A percentile compares a stretch with the other conserved stretches of the same genome.
Conservation (phyloP, 2,329 filamentous ascomycete species). For the Plectosphaerella plurivora region DNA sequence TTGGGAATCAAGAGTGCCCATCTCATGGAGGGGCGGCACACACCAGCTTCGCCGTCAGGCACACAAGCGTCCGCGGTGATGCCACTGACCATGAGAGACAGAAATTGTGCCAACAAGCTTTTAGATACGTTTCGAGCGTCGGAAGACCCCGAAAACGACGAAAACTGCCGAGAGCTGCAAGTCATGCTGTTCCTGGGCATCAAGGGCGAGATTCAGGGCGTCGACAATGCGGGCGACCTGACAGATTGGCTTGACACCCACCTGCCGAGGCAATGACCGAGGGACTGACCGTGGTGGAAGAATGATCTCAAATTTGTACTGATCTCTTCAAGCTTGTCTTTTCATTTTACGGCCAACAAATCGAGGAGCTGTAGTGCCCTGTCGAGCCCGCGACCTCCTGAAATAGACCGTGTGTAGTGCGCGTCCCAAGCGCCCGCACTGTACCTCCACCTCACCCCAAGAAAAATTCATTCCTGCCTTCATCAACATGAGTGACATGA, state of each 20-base stretch:
- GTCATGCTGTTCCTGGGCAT: constrained; percentile 68
- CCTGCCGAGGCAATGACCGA: constrained; percentile 16
- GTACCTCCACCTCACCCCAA: constrained; percentile 10
- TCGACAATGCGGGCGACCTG: constrained; percentile 52
- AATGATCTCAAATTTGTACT: no score
- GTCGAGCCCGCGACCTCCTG: not conserved
- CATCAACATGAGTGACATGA: not conserved
- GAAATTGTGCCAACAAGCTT: constrained; percentile 50
- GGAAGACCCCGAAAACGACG: constrained; percentile 24
- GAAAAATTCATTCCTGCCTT: constrained; percentile 11
- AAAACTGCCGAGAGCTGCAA: constrained; percentile 57
- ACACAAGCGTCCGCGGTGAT: no score
- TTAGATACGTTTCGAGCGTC: constrained; percentile 33
- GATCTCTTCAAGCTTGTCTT: not conserved
- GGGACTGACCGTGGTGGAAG: not conserved
- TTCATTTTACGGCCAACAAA: not conserved
- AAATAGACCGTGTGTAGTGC: constrained; percentile 7
- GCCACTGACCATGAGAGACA: constrained; percentile 48
- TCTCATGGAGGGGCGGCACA: constrained; percentile 17
- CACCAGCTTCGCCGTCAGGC: constrained; percentile 10
- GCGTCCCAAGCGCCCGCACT: not conserved
- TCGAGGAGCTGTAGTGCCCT: not conserved
- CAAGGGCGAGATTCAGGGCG: constrained; percentile 74
- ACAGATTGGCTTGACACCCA: constrained; percentile 43
- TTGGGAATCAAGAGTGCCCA: constrained; percentile 54